phyloP scores from a whole-genome alignment of 306 rosid species.

The Urtica urens region DNA sequence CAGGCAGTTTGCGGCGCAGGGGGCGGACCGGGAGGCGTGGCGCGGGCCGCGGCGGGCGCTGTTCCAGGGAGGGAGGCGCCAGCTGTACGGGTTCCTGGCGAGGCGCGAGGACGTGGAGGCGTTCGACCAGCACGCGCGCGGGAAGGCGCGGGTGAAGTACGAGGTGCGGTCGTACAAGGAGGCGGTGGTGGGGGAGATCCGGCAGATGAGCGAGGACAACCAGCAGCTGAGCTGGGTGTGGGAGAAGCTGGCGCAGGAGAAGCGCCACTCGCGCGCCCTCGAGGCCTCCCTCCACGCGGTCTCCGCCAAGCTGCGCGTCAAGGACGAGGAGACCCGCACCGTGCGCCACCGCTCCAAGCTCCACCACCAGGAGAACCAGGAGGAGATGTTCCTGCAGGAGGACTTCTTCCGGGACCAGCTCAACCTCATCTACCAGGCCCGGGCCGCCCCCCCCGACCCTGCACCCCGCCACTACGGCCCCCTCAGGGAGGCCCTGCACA shows the following conservation, averaged over 20 bases:
- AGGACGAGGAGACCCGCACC: conserved; percentile 22
- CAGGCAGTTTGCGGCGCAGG: conserved; percentile 55
- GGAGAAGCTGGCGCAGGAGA: conserved; percentile 23
- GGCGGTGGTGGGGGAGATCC: conserved; percentile 55
- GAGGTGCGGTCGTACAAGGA: conserved; percentile 68
- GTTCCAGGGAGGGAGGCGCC: conserved; percentile 60
- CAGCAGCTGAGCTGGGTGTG: conserved; percentile 30
- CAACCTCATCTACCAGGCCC: conserved; percentile 32
- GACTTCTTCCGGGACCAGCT: conserved; percentile 56
- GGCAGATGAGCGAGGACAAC: conserved; percentile 66
- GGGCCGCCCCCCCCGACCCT: conserved; percentile 39
- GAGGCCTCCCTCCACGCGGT: conserved; percentile 20
- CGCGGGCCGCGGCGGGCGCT: conserved; percentile 15
- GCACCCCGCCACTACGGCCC: conserved; percentile 47
- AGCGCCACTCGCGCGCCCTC: conserved; percentile 23
- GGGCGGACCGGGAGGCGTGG: conserved; percentile 66
- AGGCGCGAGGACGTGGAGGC: conserved; percentile 53
- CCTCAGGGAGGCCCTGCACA: conserved; percentile 33
- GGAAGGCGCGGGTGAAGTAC: conserved; percentile 55
- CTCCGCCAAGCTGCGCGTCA: conserved; percentile 28
- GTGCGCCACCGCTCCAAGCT: conserved; percentile 27
- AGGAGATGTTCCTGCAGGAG: conserved; percentile 75
- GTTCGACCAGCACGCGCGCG: conserved; percentile 65
- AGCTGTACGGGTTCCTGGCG: conserved; percentile 67
- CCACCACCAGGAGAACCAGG: conserved; percentile 35